Evolutionary conservation across 305 asterid species (phyloP).

Genomic region (Fraxinus velutina): DNA sequence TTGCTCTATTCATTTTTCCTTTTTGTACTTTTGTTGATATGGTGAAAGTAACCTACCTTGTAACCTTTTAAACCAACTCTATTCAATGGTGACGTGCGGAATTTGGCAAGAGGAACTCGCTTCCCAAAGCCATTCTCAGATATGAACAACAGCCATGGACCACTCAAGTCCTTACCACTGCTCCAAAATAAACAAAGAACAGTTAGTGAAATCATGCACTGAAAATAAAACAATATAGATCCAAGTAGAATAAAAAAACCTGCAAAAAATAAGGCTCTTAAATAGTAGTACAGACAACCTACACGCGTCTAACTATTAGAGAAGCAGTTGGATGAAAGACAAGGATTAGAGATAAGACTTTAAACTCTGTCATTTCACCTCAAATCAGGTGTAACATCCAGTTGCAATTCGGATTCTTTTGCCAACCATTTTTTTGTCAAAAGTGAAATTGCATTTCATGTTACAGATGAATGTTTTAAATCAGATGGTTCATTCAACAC

Average conservation of each 20-base stretch:
- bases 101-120: constrained; percentile 85
- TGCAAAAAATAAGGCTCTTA: neutral
- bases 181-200: constrained; percentile 21
- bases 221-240: neutral
- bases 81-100: constrained; percentile 63
- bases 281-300: neutral
- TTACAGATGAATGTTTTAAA: constrained; percentile 1
- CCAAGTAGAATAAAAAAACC: neutral
- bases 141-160: constrained; percentile 95
- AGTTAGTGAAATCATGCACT: constrained; percentile 2
- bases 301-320: neutral
- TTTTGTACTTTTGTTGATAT: neutral
- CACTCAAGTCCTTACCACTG: constrained; percentile 52
- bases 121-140: constrained; percentile 88
- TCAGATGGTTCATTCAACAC: neutral
- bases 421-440: neutral
- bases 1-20: neutral
- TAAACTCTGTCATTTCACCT: constrained; percentile 12
- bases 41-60: constrained; percentile 52
- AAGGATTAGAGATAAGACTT: neutral
- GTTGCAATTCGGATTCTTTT: neutral
- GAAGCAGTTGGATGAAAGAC: neutral
- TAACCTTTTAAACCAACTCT: constrained; percentile 84
- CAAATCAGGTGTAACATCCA: neutral
- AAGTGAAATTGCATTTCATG: neutral